Evolutionary conservation across 768 basidiomycete species (phyloP), one percentile per base, ranked within the genome.

Genomic region (Kwoniella sp.): DNA sequence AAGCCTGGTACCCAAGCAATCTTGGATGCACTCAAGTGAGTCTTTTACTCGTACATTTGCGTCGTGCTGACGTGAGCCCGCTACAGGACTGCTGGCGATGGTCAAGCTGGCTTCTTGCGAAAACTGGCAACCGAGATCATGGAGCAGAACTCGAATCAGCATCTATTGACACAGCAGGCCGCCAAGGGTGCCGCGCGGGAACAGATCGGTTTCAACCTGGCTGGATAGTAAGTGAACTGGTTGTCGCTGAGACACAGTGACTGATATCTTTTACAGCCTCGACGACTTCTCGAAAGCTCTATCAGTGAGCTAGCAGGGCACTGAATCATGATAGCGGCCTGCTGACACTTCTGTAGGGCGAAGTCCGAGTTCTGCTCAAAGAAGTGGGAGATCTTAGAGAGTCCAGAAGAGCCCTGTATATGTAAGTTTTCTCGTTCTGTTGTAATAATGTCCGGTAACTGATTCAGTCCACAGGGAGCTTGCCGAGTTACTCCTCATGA

Each of bases 221-320:
- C 67, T 28, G 73, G 73, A 53, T 72, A 74, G 63, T 69, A 39
- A 63, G 63, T 62, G 11, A 14, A 8, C 28, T 29, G 25, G 4
- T 15, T 9, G 10, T 39, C 37, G 8, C 37, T 32, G 31, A 8
- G 23, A 38, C 19, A 22, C 19, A 7, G 20, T 23, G 20, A 20
- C 40, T 20, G n/a, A 4, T 15, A 22, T 3, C 10, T 9, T 22
- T 22, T 1, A 3, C 27, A 68, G 66, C 48, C 32, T 74, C 33
- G 73, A 74, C 45, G 73, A 74, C 50, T 74, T 74, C 58, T 70
- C 70, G 27, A 71, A 72, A 43, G 65, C 69, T 2, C 55, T 74
- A 20, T 71, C 73, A 11, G 71, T 73, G 39, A 59, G 71, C 54
- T 23, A 20, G 22, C 25, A n/a, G 45, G 33, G 37, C n/a, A 1